Base-by-base conservation (phyloP, 2,329 filamentous ascomycete genomes). In the Exophiala xenobiotica region DNA sequence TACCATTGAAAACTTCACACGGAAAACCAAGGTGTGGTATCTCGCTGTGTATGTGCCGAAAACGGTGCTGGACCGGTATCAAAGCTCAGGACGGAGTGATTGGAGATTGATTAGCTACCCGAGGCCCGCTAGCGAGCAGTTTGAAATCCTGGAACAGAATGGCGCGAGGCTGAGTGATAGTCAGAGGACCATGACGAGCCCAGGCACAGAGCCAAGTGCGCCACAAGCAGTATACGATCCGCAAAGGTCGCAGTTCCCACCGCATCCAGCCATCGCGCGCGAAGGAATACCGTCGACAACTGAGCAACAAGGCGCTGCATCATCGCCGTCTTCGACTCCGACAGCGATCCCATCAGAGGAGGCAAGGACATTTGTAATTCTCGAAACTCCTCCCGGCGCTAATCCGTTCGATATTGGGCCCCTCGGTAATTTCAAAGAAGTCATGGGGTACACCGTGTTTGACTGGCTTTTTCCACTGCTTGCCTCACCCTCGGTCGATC, bases 391-490 rank as follows among this genome's bases (percentile, higher is more conserved):
- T 2, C 78, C 81, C 0, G 85, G 88, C 7, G 85, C 93, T 61
- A 96, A 96, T 60, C 89, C 90, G 0, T 99, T 90, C 84, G 82
- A 95, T 61, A 73, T 93, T 1, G 88, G 87, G 1, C 70, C 72
- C 6, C 76, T 79, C 56, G 70, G 75, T 22, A 97, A 97, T 64
- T 85, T 90, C 71, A 81, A 82, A 58, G 79, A 85, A 11, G 81
- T 96, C 19, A 90, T 99, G 84, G 92, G 92, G 0, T 71, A 78
- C 40, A 80, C 72, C 16, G 58, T 83, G 2, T 54, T 85, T 11
- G 87, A 96, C 53, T 97, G 91, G 91, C 64, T 96, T 9, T 70
- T 96, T 1, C 92, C 92, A 0, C 67, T 95, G 26, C 81, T 76
- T 50, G 77, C 80, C 53, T 90, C 87, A 3, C 92, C 92, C 0